Base-by-base conservation (phyloP, 805 yeast genomes). In the Candida hungchunana region DNA sequence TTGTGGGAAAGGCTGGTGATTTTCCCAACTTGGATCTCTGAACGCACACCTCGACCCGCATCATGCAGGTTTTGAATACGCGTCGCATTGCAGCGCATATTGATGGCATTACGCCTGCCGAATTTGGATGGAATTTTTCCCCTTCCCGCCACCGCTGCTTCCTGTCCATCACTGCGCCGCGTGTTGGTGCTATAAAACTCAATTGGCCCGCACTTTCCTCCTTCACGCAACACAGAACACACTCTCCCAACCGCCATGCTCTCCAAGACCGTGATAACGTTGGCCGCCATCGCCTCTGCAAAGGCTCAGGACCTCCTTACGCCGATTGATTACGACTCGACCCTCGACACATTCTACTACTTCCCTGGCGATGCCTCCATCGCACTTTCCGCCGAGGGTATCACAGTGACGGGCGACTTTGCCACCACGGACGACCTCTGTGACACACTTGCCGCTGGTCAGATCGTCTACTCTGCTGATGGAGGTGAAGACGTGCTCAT, bases 401-500 rank as follows among this genome's bases (percentile, higher is more conserved):
- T 53, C 25, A 14, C 32, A 2, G 37, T 48, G 19, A 31, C 37
- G 8, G 51, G 49, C 7, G 31, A 35, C 17, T 42, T 39, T 20
- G 16, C 39, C 5, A 22, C 46, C 6, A 33, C 39, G 9, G 38
- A 34, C 12, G 47, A 34, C 2, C 14, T 32, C 12, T 48, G 54
- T 27, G 26, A 36, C 9, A 33, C 42, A 1, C 32, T 53, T 7
- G 37, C 35, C 19, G 47, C 44, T 26, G 48, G 46, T 26, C 41
- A 51, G 35, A 29, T 53, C 10, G 49, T 53, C 17, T 53, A 51
- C 38, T 35, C 40, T 2, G 40, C 39, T 8, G 46, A 42, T 16
- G 27, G 27, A 11, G 39, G 30, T 18, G 39, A 37, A 7, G 40
- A 43, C 8, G 41, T 39, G 6, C 39, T 53, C 15, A 32, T 53